These are phyloP conservation scores for Madurella mycetomatis DNA, from an alignment of 2,329 filamentous ascomycete genomes.

Conservation along the genomic window DNA sequence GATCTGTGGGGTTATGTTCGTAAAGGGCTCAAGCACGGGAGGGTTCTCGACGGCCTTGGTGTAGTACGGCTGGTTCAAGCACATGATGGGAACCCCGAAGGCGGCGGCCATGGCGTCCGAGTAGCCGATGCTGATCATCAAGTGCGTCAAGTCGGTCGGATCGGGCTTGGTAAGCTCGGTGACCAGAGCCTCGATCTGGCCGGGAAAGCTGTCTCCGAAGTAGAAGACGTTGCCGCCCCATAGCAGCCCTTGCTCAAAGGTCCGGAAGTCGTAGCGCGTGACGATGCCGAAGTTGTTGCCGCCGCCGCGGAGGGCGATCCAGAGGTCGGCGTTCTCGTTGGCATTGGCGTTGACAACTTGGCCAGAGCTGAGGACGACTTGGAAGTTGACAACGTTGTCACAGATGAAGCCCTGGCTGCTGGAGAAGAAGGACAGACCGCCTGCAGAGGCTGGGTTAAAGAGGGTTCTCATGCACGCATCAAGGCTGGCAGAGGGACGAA, in stretches of 20 bases:
- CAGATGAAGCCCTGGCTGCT: conserved; percentile 37
- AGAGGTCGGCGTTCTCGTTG: conserved; percentile 36
- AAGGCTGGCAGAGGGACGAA: background rate
- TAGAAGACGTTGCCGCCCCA: conserved; percentile 25
- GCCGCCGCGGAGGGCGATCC: conserved; percentile 40
- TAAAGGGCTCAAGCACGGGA: conserved; percentile 12
- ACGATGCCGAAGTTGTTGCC: conserved; percentile 38
- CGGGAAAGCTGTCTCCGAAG: conserved; percentile 19
- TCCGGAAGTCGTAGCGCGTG: conserved; percentile 19
- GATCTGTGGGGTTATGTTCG: conserved; percentile 12
- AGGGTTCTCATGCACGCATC: conserved; percentile 19
- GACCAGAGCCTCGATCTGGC: conserved; percentile 24
- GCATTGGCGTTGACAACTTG: conserved; percentile 36
- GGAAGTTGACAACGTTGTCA: conserved; percentile 36
- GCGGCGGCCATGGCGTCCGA: conserved; percentile 13
- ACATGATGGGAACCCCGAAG: conserved; percentile 1
- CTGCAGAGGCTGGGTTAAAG: conserved; percentile 16
- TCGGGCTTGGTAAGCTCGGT: conserved; percentile 18
- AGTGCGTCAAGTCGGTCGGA: conserved; percentile 20
- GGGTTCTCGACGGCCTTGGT: conserved; percentile 9
- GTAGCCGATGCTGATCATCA: conserved; percentile 25
- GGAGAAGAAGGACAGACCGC: conserved; percentile 40
- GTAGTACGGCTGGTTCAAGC: conserved; percentile 17
- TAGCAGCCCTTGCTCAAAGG: conserved; percentile 11
- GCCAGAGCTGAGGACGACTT: conserved; percentile 40